Percentiles rank a stretch among this genome's conserved stretches.
Conservation (phyloP, 495 filamentous ascomycete species). For the Annulohypoxylon nitens region DNA sequence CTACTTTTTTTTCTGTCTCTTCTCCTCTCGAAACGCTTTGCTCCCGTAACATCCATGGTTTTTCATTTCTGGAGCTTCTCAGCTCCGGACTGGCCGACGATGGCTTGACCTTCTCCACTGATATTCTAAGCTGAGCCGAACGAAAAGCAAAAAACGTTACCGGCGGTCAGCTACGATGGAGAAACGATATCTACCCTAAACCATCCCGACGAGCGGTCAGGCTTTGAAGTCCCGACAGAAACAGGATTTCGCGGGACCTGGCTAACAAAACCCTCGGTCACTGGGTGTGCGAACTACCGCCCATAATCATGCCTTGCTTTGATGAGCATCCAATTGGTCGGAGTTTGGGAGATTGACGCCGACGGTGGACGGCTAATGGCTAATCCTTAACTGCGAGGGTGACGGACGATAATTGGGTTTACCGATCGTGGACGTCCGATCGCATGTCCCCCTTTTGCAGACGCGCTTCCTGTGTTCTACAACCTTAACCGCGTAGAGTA, state of each 20-base stretch:
- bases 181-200: neutral
- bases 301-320: neutral
- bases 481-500: constrained; percentile 22
- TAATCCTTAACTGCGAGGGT: neutral
- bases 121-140: constrained; percentile 35
- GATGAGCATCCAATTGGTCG: neutral
- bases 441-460: constrained; percentile 1
- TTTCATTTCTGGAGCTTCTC: neutral
- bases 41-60: neutral
- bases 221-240: neutral
- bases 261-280: neutral
- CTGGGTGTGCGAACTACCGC: neutral
- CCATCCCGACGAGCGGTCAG: neutral
- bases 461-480: constrained; percentile 2
- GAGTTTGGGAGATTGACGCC: neutral
- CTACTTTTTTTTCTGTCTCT: neutral
- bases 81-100: constrained; percentile 30
- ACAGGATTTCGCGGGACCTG: neutral
- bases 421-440: neutral
- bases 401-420: constrained; percentile 15
- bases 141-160: neutral
- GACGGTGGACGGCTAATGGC: neutral
- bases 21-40: neutral
- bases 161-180: constrained; percentile 15
- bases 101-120: constrained; percentile 25